These are phyloP conservation scores for Mariannaea elegans DNA, from an alignment of 2,329 filamentous ascomycete species.

Conservation along the genomic window DNA sequence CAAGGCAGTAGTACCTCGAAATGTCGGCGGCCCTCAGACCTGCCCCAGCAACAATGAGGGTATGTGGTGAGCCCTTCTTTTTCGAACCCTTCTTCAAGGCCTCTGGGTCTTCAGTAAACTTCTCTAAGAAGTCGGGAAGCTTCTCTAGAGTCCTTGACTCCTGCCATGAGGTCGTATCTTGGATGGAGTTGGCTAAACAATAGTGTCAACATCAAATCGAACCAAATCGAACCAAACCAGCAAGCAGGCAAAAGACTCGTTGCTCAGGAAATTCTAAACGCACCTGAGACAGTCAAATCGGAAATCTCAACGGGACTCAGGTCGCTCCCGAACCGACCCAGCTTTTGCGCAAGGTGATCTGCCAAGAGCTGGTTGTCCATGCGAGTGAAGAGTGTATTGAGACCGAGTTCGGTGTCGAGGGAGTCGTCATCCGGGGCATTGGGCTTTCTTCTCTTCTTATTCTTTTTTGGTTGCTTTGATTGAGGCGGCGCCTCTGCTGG, in stretches of 20 bases:
- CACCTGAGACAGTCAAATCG: constrained; percentile 83
- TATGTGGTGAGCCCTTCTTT: constrained; percentile 80
- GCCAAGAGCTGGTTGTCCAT: constrained; percentile 87
- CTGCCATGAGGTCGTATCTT: constrained; percentile 80
- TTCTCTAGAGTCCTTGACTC: constrained; percentile 74
- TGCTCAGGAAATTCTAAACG: constrained; percentile 27
- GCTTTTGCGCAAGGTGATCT: constrained; percentile 84
- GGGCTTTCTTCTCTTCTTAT: constrained; percentile 66
- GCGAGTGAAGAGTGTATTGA: constrained; percentile 82
- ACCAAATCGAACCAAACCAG: neutral
- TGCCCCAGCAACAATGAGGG: constrained; percentile 85
- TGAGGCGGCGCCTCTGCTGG: constrained; percentile 58
- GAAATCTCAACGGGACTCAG: constrained; percentile 85
- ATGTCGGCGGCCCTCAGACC: constrained; percentile 88
- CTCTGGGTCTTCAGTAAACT: constrained; percentile 65
- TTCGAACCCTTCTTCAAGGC: constrained; percentile 72
- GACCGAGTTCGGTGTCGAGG: constrained; percentile 73
- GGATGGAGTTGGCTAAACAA: constrained; percentile 72
- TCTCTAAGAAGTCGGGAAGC: constrained; percentile 81
- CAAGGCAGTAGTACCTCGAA: constrained; percentile 63
- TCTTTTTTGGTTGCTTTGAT: constrained; percentile 51
- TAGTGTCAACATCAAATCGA: constrained; percentile 10
- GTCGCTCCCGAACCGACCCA: constrained; percentile 80
- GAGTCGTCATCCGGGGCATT: constrained; percentile 63
- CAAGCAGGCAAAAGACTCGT: neutral